phyloP scores from a whole-genome alignment of 305 asterid genomes.

The Fraxinus sp. region DNA sequence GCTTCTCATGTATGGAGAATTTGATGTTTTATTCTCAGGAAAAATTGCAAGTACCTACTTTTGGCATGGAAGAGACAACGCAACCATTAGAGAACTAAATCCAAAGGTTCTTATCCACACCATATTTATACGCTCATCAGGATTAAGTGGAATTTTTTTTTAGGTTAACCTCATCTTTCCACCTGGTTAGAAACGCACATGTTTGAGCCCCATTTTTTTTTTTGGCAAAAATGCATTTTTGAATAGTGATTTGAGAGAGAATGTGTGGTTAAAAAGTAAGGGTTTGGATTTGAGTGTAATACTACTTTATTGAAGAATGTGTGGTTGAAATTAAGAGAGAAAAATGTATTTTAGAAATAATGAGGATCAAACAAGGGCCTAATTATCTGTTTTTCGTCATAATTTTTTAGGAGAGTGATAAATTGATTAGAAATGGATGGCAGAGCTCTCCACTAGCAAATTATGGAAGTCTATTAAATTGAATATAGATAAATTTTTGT shows the following conservation, averaged over 20 bases:
- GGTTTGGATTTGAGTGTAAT: background rate
- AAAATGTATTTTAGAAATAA: background rate
- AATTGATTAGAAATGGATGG: background rate
- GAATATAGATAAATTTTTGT: background rate
- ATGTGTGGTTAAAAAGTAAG: background rate
- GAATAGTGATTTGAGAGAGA: background rate
- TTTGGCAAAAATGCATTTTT: background rate
- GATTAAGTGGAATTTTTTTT: constrained; percentile 13
- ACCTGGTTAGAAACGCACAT: constrained; percentile 8
- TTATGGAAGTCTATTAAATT: constrained; percentile 7
- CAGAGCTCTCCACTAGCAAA: background rate
- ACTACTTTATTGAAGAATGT: background rate
- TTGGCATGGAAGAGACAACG: constrained; percentile 93
- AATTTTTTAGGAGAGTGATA: background rate
- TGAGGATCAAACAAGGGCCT: background rate
- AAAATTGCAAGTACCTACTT: constrained; percentile 64
- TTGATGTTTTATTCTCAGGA: constrained; percentile 49
- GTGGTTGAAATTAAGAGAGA: background rate
- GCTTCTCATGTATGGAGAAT: constrained; percentile 17
- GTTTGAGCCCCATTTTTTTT: background rate
- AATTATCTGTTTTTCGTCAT: background rate
- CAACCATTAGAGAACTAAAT: constrained; percentile 72
- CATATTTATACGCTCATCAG: constrained; percentile 15
- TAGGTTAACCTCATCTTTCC: background rate
- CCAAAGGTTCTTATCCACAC: constrained; percentile 67